Percentiles rank a stretch among this genome's conserved stretches.
Evolutionary conservation across 768 basidiomycete species (phyloP).

Genomic region (Tulasnella calospora): DNA sequence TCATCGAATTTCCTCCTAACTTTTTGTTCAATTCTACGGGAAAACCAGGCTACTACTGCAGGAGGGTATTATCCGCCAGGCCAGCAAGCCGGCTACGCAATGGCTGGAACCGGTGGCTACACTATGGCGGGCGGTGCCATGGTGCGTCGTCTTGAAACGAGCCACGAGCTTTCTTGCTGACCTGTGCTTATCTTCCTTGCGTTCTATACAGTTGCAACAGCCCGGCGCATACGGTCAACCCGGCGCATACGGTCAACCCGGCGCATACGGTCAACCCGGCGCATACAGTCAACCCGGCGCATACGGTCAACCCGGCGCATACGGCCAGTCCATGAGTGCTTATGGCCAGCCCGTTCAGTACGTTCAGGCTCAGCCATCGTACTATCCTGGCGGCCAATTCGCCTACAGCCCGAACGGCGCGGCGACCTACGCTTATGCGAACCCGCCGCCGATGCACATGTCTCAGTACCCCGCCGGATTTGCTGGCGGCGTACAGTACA

Average conservation of each 20-base stretch:
- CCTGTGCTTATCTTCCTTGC: background rate
- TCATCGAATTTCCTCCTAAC: background rate
- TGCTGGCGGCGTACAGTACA: background rate
- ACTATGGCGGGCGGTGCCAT: background rate
- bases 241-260: background rate
- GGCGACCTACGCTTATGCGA: background rate
- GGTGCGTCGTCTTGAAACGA: background rate
- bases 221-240: background rate
- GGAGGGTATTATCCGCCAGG: background rate
- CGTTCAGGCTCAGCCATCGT: background rate
- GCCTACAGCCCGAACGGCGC: background rate
- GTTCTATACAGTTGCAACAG: background rate
- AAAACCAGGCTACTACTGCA: background rate
- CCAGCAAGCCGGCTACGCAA: background rate
- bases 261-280: background rate
- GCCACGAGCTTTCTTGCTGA: background rate
- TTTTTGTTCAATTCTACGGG: background rate
- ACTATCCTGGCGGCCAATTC: background rate
- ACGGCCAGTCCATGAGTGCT: background rate
- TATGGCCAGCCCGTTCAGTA: constrained; percentile 5
- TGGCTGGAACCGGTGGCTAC: background rate
- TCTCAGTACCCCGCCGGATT: background rate
- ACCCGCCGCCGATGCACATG: background rate
- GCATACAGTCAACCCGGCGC: background rate
- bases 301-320: background rate